Conservation (phyloP, 164 flowering plant species). For the Euptelea pleiosperma region DNA sequence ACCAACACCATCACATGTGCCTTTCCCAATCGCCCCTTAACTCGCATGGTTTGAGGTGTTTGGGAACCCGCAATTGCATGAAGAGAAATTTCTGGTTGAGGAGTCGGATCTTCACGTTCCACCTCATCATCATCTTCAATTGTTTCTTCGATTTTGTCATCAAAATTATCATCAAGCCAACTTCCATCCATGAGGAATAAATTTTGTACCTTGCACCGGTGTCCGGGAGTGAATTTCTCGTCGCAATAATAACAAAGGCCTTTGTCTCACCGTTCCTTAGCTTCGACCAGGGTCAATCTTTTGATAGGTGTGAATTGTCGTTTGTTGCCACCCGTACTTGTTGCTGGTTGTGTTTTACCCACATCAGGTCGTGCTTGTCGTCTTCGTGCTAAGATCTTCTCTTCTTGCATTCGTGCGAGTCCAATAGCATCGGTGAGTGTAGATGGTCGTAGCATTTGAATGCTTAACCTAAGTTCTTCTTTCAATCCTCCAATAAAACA, state of each 20-base stretch:
- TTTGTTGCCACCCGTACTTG: not conserved
- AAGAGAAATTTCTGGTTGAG: slow-evolving; percentile 7
- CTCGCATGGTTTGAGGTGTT: too few relatives aligned
- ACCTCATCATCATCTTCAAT: not conserved
- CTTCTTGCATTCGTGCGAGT: too few relatives aligned
- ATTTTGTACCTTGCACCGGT: slow-evolving; percentile 11
- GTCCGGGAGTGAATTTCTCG: too few relatives aligned
- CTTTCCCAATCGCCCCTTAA: too few relatives aligned
- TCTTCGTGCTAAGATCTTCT: too few relatives aligned
- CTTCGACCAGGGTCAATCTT: not conserved
- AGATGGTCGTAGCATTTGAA: not conserved
- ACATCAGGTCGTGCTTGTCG: not conserved
- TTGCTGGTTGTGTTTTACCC: not conserved
- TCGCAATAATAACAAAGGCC: slow-evolving; percentile 10
- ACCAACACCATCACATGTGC: too few relatives aligned
- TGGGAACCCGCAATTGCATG: not conserved
- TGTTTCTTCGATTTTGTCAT: not conserved
- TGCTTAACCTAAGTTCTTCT: too few relatives aligned
- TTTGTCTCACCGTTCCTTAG: too few relatives aligned
- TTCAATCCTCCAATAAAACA: not conserved
- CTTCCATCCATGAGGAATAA: slow-evolving; percentile 12
- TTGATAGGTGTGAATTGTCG: not conserved
- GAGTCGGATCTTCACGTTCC: not conserved
- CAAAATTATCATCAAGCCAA: too few relatives aligned
- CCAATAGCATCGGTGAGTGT: not conserved